phyloP scores from a whole-genome alignment of 148 eudicot genomes.

The Limonium bicolor region DNA sequence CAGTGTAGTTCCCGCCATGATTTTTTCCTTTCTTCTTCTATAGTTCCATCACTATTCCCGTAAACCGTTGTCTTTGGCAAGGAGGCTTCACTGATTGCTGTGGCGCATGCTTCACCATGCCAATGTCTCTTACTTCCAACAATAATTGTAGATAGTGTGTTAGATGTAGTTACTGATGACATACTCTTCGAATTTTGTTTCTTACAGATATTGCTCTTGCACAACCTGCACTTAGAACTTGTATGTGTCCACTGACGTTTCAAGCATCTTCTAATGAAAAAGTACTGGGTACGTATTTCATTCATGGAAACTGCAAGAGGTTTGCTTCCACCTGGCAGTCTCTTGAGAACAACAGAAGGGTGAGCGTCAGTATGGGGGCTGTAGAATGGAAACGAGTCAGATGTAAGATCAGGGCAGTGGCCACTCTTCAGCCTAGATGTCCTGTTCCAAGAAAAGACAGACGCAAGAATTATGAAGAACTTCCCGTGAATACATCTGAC shows the following conservation, averaged over 20 bases:
- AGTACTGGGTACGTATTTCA: slow-evolving; percentile 4
- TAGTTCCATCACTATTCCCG: not conserved
- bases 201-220: slow-evolving; percentile 67
- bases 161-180: not conserved
- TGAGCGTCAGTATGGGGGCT: slow-evolving; percentile 11
- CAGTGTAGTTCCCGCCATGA: too few relatives aligned
- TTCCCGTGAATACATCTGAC: slow-evolving; percentile 11
- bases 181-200: slow-evolving; percentile 4
- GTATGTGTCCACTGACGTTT: slow-evolving; percentile 19
- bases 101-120: not conserved
- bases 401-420: slow-evolving; percentile 45
- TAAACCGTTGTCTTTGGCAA: too few relatives aligned
- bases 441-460: slow-evolving; percentile 13
- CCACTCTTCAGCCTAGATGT: slow-evolving; percentile 45
- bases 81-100: too few relatives aligned
- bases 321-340: slow-evolving; percentile 26
- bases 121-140: not conserved
- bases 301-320: slow-evolving; percentile 25
- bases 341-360: slow-evolving; percentile 17
- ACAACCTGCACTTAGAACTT: slow-evolving; percentile 30
- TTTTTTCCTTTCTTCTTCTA: too few relatives aligned
- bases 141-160: not conserved
- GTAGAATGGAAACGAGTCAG: slow-evolving; percentile 13
- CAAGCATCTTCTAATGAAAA: slow-evolving; percentile 17
- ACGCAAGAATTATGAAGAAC: slow-evolving; percentile 7